Percentiles rank a stretch among this genome's conserved stretches.
phyloP scores from a whole-genome alignment of 306 rosid species.

The Cucumis hystrix region DNA sequence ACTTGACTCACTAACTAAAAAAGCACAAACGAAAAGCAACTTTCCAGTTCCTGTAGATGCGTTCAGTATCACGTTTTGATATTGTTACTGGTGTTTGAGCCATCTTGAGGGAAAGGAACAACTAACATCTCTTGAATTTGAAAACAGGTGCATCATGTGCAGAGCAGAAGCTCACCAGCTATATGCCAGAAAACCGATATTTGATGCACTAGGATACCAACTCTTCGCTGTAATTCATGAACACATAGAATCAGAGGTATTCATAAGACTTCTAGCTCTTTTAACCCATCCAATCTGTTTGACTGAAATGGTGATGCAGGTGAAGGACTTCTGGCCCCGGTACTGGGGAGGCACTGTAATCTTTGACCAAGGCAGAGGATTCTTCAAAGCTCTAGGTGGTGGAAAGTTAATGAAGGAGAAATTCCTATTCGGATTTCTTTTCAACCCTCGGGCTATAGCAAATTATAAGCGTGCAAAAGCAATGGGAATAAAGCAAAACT shows the following conservation, averaged over 20 bases:
- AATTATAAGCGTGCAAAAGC: constrained; percentile 75
- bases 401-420: constrained; percentile 68
- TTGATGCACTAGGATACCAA: constrained; percentile 79
- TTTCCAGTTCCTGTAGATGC: neutral
- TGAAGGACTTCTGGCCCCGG: constrained; percentile 81
- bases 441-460: constrained; percentile 63
- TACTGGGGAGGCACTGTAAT: constrained; percentile 89
- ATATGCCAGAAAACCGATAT: constrained; percentile 62
- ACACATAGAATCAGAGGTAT: constrained; percentile 67
- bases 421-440: constrained; percentile 61
- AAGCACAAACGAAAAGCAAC: neutral
- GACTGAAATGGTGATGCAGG: constrained; percentile 30
- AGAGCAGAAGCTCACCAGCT: constrained; percentile 93
- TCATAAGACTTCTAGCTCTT: constrained; percentile 2
- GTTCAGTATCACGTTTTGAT: neutral
- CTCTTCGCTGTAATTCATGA: constrained; percentile 81
- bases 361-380: constrained; percentile 37
- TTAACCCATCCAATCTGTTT: constrained; percentile 9
- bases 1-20: neutral
- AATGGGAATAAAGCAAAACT: constrained; percentile 44
- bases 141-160: constrained; percentile 89
- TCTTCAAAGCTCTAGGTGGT: constrained; percentile 85
- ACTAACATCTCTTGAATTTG: constrained; percentile 10
- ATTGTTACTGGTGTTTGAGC: neutral
- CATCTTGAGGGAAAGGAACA: constrained; percentile 10